A percentile compares a stretch with the other conserved stretches of the same genome.
phyloP scores from a whole-genome alignment of 2,329 filamentous ascomycete species.

The Zasmidium citrigriseum region DNA sequence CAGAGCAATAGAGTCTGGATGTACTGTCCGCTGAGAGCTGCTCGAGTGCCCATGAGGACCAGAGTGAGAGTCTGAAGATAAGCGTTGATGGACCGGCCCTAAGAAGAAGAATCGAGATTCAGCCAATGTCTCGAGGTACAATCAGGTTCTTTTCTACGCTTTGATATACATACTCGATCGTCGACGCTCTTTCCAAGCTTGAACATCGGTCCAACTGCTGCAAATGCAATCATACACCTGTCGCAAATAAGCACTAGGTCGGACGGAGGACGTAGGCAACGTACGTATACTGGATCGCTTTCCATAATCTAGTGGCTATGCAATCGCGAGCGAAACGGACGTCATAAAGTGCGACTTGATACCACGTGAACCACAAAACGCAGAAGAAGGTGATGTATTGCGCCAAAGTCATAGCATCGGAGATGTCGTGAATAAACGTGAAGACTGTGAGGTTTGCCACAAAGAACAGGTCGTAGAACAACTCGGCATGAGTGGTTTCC shows the following conservation, averaged over 20 bases:
- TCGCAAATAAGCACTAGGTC: conserved; percentile 23
- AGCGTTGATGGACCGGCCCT: too few relatives aligned
- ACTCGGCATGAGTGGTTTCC: conserved; percentile 56
- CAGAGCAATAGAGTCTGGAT: too few relatives aligned
- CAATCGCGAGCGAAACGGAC: conserved; percentile 66
- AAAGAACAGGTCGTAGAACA: conserved; percentile 63
- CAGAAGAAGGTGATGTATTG: conserved; percentile 56
- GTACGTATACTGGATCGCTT: conserved; percentile 61
- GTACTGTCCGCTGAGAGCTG: too few relatives aligned
- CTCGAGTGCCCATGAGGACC: too few relatives aligned
- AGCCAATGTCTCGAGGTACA: too few relatives aligned
- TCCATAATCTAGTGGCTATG: conserved; percentile 60
- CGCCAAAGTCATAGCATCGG: conserved; percentile 43
- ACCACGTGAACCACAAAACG: conserved; percentile 68
- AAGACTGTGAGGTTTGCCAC: conserved; percentile 69
- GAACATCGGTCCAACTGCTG: not conserved
- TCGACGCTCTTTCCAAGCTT: not conserved
- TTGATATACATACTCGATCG: too few relatives aligned
- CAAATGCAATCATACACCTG: not conserved
- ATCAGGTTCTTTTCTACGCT: too few relatives aligned
- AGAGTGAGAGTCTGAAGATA: too few relatives aligned
- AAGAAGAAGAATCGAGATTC: too few relatives aligned
- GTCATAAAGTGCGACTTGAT: conserved; percentile 63
- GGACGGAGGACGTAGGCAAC: conserved; percentile 59
- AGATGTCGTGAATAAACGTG: conserved; percentile 56